Evolutionary conservation across 106 monocot genomes (phyloP), one percentile per base, ranked within the genome.

Genomic region (Dioscorea dumetorum): DNA sequence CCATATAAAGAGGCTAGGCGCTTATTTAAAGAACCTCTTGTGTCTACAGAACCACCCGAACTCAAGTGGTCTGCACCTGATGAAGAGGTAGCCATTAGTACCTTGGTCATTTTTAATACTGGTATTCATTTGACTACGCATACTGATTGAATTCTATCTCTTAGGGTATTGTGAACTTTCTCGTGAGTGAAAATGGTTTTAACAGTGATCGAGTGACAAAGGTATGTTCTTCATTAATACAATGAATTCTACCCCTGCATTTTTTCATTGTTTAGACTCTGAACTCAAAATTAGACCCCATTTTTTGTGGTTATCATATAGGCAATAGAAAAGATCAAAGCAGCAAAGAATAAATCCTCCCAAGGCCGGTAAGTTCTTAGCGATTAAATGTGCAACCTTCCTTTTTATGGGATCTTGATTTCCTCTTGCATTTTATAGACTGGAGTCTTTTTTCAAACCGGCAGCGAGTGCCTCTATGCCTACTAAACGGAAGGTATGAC

Each of bases 361-460:
- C 95, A 84, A 72, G 86, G 83, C 21, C 70, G 86, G 91, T 97
- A 77, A 72, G 85, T 53, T 64, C 22, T 58, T 49, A 23, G 28
- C 52, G 0, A 10, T 49, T 8, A 52, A 22, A 24, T 33, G 19
- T 0, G 57, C 24, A 67, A 5, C 24, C 67, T 56, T 24, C 12
- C 35, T 23, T 32, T 48, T 3, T 60, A 23, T 34, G 20, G 49
- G 17, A 20, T 0, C 28, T 28, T 67, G 14, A 75, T 48, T 3
- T 5, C 19, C 31, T 69, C 57, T 54, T 49, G 58, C 9, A 33
- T 85, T 67, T 64, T 72, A 49, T 80, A 95, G 95, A 50, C 64
- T 91, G 69, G 95, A 91, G 69, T 95, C 95, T 12, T 95, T 95
- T 68, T 95, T 91, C 69, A 95, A 88, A 71, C 88, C 91, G 33